Evolutionary conservation across 2,329 filamentous ascomycete genomes (phyloP), one percentile per base, ranked within the genome.

Genomic region (Cladosporium austrohemisphaericum): DNA sequence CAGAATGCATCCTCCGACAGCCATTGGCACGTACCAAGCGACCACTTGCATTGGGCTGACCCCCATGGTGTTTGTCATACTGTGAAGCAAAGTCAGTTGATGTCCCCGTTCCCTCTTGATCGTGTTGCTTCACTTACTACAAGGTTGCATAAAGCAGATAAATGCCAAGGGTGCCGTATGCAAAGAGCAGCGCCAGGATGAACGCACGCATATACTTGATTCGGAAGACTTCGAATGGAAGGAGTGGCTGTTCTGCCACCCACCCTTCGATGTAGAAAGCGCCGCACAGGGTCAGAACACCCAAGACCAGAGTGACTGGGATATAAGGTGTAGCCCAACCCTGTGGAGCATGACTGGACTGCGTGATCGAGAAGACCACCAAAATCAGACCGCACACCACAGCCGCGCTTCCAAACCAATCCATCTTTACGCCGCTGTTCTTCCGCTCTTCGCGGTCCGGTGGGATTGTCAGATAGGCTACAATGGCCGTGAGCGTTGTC

Each of bases 291-390:
- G 85, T 66, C 0, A 87, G 50, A 5, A 77, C 68, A 0, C 87
- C 87, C 1, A 85, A 31, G 3, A 82, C 68, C 38, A 92, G 77
- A 0, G 81, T 80, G 8, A 83, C 71, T 32, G 79, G 78, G 29
- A 92, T 83, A 56, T 89, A 88, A 1, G 85, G 83, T 0, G 84
- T 88, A n/a, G 67, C 71, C 86, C 87, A 92, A 1, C 83, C 80
- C 2, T 81, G 63, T 0, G 82, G 77, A 0, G 85, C 85, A 63
- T 88, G 81, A 0, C 82, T 78, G 6, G 82, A 83, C 40, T 88
- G 83, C 0, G 86, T 90, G 44, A 93, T 78, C 0, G 86, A 84
- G 58, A 84, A 92, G 0, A 89, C 83, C 7, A 88, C 73, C 20
- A 93, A 73, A 2, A 86, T 74, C 10, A 90, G 66, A 0, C 84